Percentiles rank a stretch among this genome's conserved stretches.
Conservation (phyloP, 495 filamentous ascomycete genomes). For the Entonaema liquescens region DNA sequence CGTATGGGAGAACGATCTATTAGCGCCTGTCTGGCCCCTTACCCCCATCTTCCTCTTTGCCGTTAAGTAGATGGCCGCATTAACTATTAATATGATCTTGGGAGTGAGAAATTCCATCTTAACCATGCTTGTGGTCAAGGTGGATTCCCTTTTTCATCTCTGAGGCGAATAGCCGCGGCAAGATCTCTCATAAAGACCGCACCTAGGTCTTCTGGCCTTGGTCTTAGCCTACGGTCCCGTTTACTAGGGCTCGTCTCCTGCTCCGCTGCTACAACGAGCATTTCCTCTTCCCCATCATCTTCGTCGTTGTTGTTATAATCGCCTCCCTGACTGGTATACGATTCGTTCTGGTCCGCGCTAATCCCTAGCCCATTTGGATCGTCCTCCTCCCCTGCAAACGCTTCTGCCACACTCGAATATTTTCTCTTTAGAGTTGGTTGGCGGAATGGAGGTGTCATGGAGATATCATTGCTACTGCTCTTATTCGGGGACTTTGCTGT, state of each 20-base stretch:
- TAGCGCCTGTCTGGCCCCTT: not conserved
- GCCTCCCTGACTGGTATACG: not conserved
- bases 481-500: not conserved
- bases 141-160: not conserved
- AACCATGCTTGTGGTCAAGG: not conserved
- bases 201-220: constrained; percentile 4
- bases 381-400: constrained; percentile 49
- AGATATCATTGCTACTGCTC: not conserved
- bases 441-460: constrained; percentile 6
- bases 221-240: not conserved
- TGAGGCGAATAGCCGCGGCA: constrained; percentile 23
- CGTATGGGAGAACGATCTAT: not conserved
- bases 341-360: not conserved
- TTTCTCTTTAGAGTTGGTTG: constrained; percentile 32
- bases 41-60: not conserved
- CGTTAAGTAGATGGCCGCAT: not conserved
- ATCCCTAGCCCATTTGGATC: not conserved
- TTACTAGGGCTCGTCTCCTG: not conserved
- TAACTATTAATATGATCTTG: not conserved
- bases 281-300: constrained; percentile 17
- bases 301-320: constrained; percentile 5
- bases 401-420: constrained; percentile 53
- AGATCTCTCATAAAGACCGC: constrained; percentile 37
- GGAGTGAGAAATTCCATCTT: not conserved
- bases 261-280: constrained; percentile 26